A percentile compares a stretch with the other conserved stretches of the same genome.
Evolutionary conservation across 257 asterid species (phyloP).

Genomic region (Leonotis leonurus): DNA sequence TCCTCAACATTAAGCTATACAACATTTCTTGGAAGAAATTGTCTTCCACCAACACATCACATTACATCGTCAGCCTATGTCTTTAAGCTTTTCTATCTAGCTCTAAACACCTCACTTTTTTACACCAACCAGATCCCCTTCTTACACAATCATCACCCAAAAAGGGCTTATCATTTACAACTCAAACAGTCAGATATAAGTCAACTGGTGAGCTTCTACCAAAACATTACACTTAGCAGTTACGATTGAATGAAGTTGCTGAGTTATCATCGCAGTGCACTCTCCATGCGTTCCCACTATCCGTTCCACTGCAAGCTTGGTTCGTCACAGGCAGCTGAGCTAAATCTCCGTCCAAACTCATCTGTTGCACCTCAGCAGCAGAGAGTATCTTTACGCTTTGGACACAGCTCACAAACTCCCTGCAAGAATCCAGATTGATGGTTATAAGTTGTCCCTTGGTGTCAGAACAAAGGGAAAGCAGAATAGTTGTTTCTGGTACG

Average conservation of each 20-base stretch:
- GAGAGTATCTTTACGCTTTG: conserved; percentile 88
- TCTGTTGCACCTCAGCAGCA: conserved; percentile 85
- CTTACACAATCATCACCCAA: conserved; percentile 7
- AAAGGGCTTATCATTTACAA: conserved; percentile 22
- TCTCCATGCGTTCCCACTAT: conserved; percentile 87
- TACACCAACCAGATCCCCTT: conserved; percentile 24
- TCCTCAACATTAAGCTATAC: conserved; percentile 19
- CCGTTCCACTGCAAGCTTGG: conserved; percentile 87
- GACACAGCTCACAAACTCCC: conserved; percentile 93
- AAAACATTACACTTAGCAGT: background rate
- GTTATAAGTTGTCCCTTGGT: background rate
- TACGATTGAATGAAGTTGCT: conserved; percentile 63
- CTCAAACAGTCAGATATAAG: conserved; percentile 9
- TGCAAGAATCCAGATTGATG: conserved; percentile 12
- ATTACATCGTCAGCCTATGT: conserved; percentile 12
- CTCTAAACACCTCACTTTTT: conserved; percentile 17
- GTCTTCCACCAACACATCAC: conserved; percentile 12
- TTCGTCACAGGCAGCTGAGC: conserved; percentile 53
- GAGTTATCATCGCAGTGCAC: conserved; percentile 60
- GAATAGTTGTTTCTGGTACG: conserved; percentile 16
- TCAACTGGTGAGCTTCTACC: background rate
- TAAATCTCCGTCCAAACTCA: conserved; percentile 92
- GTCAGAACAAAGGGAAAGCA: background rate
- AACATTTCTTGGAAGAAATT: conserved; percentile 11
- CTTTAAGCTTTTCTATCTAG: conserved; percentile 2